Evolutionary conservation across 768 basidiomycete genomes (phyloP).

Genomic region (Chalciporus chontae): DNA sequence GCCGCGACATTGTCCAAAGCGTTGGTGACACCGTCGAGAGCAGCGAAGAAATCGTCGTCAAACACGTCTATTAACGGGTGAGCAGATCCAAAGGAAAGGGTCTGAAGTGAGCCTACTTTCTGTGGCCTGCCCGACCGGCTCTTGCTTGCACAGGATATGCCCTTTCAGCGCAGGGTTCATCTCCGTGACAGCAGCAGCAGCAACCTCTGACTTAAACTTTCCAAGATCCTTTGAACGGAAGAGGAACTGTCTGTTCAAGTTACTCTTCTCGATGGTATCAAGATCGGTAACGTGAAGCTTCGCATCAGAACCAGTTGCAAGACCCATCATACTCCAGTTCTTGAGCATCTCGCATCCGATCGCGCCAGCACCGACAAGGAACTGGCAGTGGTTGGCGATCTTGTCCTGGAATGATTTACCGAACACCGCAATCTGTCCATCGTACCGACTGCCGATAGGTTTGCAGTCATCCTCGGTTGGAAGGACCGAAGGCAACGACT

Average conservation of each 20-base stretch:
- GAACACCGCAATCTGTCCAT: slow-evolving; percentile 94
- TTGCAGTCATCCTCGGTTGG: slow-evolving; percentile 83
- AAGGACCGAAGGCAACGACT: slow-evolving; percentile 75
- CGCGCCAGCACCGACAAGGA: slow-evolving; percentile 97
- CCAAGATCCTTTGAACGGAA: slow-evolving; percentile 96
- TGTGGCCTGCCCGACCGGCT: slow-evolving; percentile 88
- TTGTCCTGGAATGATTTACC: slow-evolving; percentile 91
- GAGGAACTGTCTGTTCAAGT: slow-evolving; percentile 96
- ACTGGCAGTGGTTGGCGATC: slow-evolving; percentile 85
- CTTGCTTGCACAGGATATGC: slow-evolving; percentile 85
- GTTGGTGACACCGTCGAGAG: slow-evolving; percentile 92
- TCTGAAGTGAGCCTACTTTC: slow-evolving; percentile 62
- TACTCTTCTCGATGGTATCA: slow-evolving; percentile 99
- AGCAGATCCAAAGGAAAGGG: slow-evolving; percentile 4
- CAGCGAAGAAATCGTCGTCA: slow-evolving; percentile 81
- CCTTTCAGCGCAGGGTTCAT: slow-evolving; percentile 93
- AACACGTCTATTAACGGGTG: slow-evolving; percentile 63
- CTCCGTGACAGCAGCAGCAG: slow-evolving; percentile 83
- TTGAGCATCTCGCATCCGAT: slow-evolving; percentile 99
- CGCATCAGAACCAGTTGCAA: slow-evolving; percentile 76
- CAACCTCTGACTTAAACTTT: slow-evolving; percentile 95
- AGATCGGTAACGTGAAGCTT: slow-evolving; percentile 92
- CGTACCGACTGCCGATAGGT: slow-evolving; percentile 81
- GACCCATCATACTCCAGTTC: slow-evolving; percentile 99
- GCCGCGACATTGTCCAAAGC: slow-evolving; percentile 96